phyloP scores from a whole-genome alignment of 352 stramenopile genomes.

The Ophiocytium majus region DNA sequence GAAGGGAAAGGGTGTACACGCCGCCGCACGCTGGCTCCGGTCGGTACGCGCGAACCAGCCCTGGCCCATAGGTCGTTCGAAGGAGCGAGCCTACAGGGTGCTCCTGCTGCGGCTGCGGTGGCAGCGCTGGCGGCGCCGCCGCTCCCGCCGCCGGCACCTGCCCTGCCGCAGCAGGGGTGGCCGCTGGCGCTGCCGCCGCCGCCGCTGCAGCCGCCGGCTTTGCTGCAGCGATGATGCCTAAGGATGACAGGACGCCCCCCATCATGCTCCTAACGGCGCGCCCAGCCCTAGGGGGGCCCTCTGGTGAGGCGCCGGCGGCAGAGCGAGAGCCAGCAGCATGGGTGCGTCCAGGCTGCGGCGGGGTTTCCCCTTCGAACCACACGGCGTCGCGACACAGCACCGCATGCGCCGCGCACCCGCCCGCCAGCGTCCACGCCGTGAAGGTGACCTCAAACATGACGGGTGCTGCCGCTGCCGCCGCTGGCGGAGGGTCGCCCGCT shows the following conservation, averaged over 20 bases:
- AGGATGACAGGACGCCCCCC: background rate
- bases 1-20: slow-evolving; percentile 23
- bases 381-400: slow-evolving; percentile 41
- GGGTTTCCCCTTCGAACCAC: slow-evolving; percentile 36
- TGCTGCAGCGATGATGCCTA: background rate
- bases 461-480: background rate
- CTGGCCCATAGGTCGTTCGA: background rate
- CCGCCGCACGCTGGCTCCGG: background rate
- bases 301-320: too few relatives aligned
- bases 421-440: slow-evolving; percentile 36
- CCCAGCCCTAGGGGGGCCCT: too few relatives aligned
- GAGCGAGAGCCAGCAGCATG: too few relatives aligned
- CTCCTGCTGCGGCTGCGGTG: background rate
- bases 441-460: slow-evolving; percentile 29
- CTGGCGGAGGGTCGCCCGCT: background rate
- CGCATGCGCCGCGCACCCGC: slow-evolving; percentile 21
- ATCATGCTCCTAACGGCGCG: background rate
- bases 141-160: background rate
- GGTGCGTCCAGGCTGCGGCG: background rate
- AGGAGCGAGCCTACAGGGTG: background rate
- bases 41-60: background rate
- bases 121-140: too few relatives aligned
- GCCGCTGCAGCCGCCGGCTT: background rate
- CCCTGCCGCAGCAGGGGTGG: background rate
- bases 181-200: too few relatives aligned